Base-by-base conservation (phyloP, 208 protist species). In the Trypanosoma conorhini region DNA sequence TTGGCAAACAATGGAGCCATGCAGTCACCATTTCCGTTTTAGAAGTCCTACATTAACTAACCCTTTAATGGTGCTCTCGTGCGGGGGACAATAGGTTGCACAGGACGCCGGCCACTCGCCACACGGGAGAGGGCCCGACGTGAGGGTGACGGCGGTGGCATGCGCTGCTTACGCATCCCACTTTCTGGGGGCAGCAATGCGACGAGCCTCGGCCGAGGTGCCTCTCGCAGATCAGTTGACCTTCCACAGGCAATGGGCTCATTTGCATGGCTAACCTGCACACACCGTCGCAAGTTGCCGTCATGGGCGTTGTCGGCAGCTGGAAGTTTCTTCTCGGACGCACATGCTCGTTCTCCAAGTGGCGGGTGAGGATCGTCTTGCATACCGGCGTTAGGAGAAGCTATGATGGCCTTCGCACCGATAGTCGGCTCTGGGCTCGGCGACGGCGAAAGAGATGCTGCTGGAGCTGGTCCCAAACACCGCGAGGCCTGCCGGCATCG, bases 81-180 rank as follows among this genome's bases (percentile, higher is more conserved):
- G 7, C 12, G 22, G 12, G 72, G 72, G 21, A 76, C 59, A 26
- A 48, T 33, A 12, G 72, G 72, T 52, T 58, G 35, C 1, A 8
- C 13, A 12, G 38, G 21, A 44, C 44, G 9, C 15, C 31, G 8
- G 9, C 50, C 59, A 12, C 17, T 13, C 50, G 15, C 0, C 21
- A 57, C 21, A 24, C 62, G 58, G 30, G 58, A 59, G 30, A 66
- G 42, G 19, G 72, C 72, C 21, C 72, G 63, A 13, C 46, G 15
- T 24, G 72, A 70, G 19, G 57, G 72, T 21, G 72, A 71, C n/a
- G 12, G 10, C 17, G 72, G 72, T 38, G 72, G 72, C 24, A 22
- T 4, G 4, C 31, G 58, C 26, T 30, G 67, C 19, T 58, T 30
- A 31, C 48, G 1, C 28, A 13, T 21, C 7, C 19, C 5, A 44